Base-by-base conservation (phyloP, 371 early-diverging fungal species). In the Parasitella parasitica region DNA sequence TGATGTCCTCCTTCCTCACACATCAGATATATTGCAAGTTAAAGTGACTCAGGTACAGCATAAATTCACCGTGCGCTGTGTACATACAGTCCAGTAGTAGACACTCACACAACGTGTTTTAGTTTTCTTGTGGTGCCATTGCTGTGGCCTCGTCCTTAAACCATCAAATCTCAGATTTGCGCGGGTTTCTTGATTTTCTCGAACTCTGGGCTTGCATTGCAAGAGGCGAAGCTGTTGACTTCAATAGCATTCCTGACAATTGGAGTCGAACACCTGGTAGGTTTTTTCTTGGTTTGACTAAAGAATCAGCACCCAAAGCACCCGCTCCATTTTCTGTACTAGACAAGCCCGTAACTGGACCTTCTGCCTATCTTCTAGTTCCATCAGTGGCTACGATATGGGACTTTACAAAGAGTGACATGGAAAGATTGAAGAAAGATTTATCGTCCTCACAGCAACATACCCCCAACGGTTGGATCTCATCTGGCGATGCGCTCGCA, bases 81-180 rank as follows among this genome's bases (percentile, higher is more conserved):
- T 8, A 22, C 12, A 20, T 24, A 9, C 13, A 35, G 4, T 18
- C 20, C 6, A 39, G n/a, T n/a, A n/a, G n/a, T n/a, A n/a, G n/a
- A n/a, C n/a, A n/a, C n/a, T n/a, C n/a, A n/a, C n/a, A n/a, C n/a
- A n/a, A n/a, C n/a, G n/a, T n/a, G n/a, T n/a, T 9, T 41, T 50
- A 77, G 76, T 78, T 78, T 64, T 76, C 76, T 26, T 78, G 78
- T 36, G 76, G 78, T 26, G 71, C 74, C 8, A 60, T 78, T 4
- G 71, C 61, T 36, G 72, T 78, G 3, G 74, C 74, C 6, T 41
- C 78, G 7, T 78, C 78, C 22, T 49, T 78, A 5, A 43, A 76
- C 36, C 78, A 78, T 59, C 76, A 66, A 54, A 59, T 70, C 0
- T 16, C 74, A n/a, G 78, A 78, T 59, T 53, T 78, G 36, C 53